phyloP scores from a whole-genome alignment of 129 eudicot genomes.

The Centaurea solstitialis region DNA sequence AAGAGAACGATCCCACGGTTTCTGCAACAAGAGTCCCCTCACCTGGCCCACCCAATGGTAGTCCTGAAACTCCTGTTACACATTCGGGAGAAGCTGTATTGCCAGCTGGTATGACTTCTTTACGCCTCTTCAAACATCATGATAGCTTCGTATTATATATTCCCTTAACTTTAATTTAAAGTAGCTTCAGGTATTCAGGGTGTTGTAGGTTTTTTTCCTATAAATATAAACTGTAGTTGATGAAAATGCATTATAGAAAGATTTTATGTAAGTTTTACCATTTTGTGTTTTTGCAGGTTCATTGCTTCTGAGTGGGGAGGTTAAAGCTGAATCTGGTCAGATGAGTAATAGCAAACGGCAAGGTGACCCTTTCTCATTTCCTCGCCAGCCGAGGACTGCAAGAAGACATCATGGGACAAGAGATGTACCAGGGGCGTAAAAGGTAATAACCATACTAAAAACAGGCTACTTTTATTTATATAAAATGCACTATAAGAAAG shows the following conservation, averaged over 20 bases:
- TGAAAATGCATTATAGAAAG: not conserved
- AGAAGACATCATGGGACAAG: slow-evolving; percentile 28
- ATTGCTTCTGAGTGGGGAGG: slow-evolving; percentile 6
- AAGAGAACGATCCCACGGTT: slow-evolving; percentile 36
- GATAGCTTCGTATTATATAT: not conserved
- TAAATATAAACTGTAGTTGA: not conserved
- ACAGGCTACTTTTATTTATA: not conserved
- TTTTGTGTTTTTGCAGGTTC: slow-evolving; percentile 25
- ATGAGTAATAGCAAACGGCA: slow-evolving; percentile 15
- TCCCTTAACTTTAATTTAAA: not conserved
- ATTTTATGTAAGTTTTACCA: not conserved
- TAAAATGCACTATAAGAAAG: not conserved
- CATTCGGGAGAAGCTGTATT: slow-evolving; percentile 10
- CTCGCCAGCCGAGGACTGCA: slow-evolving; percentile 40
- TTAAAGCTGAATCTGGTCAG: slow-evolving; percentile 31
- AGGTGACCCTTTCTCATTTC: slow-evolving; percentile 39
- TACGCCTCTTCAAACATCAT: slow-evolving; percentile 25
- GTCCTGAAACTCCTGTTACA: slow-evolving; percentile 14
- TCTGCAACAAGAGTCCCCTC: slow-evolving; percentile 13
- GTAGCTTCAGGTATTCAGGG: not conserved
- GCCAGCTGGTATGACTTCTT: slow-evolving; percentile 38
- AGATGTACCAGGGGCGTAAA: slow-evolving; percentile 15
- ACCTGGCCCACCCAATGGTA: slow-evolving; percentile 20
- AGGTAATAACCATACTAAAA: slow-evolving; percentile 19
- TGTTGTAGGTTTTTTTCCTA: too few species aligned